phyloP scores from a whole-genome alignment of 2,329 filamentous ascomycete species.

The Chalaropsis thielavioides region DNA sequence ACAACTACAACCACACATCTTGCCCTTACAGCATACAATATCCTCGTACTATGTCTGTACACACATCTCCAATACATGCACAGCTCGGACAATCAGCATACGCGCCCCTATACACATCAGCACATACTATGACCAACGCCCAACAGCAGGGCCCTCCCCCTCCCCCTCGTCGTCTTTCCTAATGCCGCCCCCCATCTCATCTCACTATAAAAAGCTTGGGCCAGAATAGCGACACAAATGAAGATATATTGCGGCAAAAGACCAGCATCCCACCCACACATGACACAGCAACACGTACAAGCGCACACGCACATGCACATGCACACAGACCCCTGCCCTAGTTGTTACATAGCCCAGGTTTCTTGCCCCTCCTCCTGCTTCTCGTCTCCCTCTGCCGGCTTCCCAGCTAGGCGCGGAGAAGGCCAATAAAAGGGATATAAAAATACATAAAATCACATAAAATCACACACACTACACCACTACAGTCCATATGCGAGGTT shows the following conservation, averaged over 20 bases:
- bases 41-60: neutral
- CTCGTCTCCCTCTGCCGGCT: neutral
- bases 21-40: neutral
- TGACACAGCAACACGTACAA: neutral
- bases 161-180: neutral
- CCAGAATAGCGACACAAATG: neutral
- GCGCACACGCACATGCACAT: neutral
- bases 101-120: neutral
- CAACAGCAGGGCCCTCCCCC: neutral
- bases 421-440: neutral
- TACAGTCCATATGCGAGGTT: too few relatives aligned
- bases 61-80: too few relatives aligned
- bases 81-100: neutral
- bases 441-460: neutral
- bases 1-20: too few relatives aligned
- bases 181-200: neutral
- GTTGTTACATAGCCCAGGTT: neutral
- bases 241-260: neutral
- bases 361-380: neutral
- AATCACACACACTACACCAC: neutral
- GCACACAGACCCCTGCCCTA: conserved; percentile 3
- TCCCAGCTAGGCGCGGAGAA: neutral
- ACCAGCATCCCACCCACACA: neutral
- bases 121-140: neutral
- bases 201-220: neutral